phyloP scores from a whole-genome alignment of 331 rosid genomes.

The Cydonia oblonga region DNA sequence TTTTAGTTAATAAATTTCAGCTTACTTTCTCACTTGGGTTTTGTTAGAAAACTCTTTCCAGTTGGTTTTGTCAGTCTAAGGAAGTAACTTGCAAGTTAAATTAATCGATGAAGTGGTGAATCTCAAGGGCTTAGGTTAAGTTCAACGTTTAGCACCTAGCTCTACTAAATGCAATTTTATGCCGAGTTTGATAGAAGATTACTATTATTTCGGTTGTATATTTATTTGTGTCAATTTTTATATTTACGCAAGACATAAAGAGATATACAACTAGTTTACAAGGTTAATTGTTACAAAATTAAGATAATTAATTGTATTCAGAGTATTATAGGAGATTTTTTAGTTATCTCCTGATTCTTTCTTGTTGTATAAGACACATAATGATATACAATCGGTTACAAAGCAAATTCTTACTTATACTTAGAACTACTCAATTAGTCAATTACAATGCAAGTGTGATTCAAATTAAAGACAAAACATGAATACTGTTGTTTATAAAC shows the following conservation, averaged over 20 bases:
- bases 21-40: neutral
- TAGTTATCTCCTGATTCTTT: too few relatives aligned
- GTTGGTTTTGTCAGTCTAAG: neutral
- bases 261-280: too few relatives aligned
- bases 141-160: neutral
- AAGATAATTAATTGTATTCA: neutral
- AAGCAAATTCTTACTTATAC: too few relatives aligned
- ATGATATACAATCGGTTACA: too few relatives aligned
- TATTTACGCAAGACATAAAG: too few relatives aligned
- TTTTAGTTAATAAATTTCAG: neutral
- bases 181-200: neutral
- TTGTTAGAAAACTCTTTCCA: neutral
- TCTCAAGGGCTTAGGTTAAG: constrained; percentile 22
- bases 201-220: neutral
- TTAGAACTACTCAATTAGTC: neutral
- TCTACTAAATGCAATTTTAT: too few relatives aligned
- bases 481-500: neutral
- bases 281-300: neutral
- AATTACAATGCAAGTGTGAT: neutral
- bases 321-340: neutral
- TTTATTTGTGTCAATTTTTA: neutral
- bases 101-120: constrained; percentile 17
- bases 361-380: too few relatives aligned
- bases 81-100: neutral
- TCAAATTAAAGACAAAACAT: neutral